Evolutionary conservation across 495 filamentous ascomycete species (phyloP), one percentile per base, ranked within the genome.

Genomic region (Penicillium ochrochloron): DNA sequence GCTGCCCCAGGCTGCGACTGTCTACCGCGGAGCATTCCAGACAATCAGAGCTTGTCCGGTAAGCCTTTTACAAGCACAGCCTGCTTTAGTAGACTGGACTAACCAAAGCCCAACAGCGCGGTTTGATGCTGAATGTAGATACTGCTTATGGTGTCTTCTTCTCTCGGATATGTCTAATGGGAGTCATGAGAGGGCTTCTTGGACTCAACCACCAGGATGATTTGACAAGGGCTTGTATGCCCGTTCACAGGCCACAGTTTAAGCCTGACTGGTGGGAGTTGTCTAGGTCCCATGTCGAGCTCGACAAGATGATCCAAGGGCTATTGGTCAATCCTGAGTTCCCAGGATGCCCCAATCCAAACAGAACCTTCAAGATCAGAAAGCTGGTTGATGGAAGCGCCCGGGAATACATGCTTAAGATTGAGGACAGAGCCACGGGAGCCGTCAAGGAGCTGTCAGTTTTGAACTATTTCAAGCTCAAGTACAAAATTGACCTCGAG

Each of bases 11-110:
- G 89, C 89, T 48, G 83, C 94, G 21, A 85, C 92, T 62, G 91
- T 90, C 15, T 87, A 92, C 80, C 94, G 93, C 68, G 93, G 93
- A 48, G 88, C 93, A 31, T 97, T 95, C 64, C 84, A 91, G 39
- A 90, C 92, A 12, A 87, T 96, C 59, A 85, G 91, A 50, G 80
- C 91, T 10, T 88, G 84, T 52, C 73, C 85, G 65, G 85, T 86
- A 81, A 81, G 80, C 5, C 17, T 3, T 8, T 37, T 57, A 9
- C 19, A 53, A 12, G 2, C 25, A 19, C 54, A 34, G 11, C 12
- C 25, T 21, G 33, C 23, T 1, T 9, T 31, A 10, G 23, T 39
- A 25, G 3, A 51, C 6, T n/a, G 29, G 9, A 12, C 21, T 62
- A 21, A 44, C 72, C 76, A 52, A 73, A 14, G 10, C 25, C 31